Evolutionary conservation across 75 land plant species (phyloP), one percentile per base, ranked within the genome.

Genomic region (Pinus tabuliformis): DNA sequence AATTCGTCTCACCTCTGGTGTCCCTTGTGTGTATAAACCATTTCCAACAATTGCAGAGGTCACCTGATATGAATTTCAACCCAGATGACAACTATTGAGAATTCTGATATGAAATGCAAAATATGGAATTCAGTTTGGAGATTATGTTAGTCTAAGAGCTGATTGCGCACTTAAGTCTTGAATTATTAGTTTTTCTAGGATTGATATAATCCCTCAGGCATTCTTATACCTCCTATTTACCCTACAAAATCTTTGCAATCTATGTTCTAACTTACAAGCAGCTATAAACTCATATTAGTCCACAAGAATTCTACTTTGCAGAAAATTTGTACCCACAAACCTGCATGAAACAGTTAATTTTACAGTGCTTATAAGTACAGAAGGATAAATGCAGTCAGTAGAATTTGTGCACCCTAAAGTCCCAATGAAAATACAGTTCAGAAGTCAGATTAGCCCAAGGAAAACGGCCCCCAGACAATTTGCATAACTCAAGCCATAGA

Each of bases 1-100:
- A 61, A 94, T 91, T 58, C 99, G 75, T 26, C 99, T 88, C n/a
- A 97, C 93, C 56, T 64, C 85, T 80, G 59, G 86, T 77, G 62
- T 88, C 76, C 72, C 72, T 76, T 61, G 72, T 6, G 62, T 58
- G 91, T 92, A 95, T 57, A 97, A 75, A 1, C 99, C 98, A 75
- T 92, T 91, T 49, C 98, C 93, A 24, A 84, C 49, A 20, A 85
- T 56, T 8, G 84, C 68, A 64, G 16, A 64, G 68, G 68, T 24
- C 68, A 64, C 68, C 62, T 60, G 22, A 60, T 60, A 60, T 49
- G 54, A 11, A 49, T 49, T 49, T 49, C 54, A 49, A 49, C 54
- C 54, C 54, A 9, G 12, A 1, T 49, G 12, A 42, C 20, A n/a
- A 8, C n/a, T n/a, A 20, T 68, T 18, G 11, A 68, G 72, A 68